Percentiles rank a stretch among this genome's conserved stretches.
These are phyloP conservation scores for Sporisorium sorghi DNA, from an alignment of 1,284 basidiomycete species.

Conservation along the genomic window DNA sequence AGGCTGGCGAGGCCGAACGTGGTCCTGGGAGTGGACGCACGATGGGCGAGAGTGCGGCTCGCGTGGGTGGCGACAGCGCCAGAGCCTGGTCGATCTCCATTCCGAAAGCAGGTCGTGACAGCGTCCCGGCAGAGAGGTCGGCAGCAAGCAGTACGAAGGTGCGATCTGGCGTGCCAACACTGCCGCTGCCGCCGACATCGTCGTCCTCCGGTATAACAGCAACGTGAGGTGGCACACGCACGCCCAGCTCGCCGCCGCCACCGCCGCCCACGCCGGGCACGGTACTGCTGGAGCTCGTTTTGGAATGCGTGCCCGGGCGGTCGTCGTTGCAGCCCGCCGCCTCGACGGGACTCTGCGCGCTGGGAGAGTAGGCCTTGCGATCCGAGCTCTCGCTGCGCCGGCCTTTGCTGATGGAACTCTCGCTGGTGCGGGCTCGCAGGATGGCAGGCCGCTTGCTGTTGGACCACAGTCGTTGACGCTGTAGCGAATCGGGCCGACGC, in stretches of 20 bases:
- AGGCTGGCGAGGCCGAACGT: conserved; percentile 41
- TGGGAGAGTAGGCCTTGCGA: conserved; percentile 22
- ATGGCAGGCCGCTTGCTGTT: conserved; percentile 37
- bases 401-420: conserved; percentile 36
- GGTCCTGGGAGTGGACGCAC: conserved; percentile 16
- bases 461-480: conserved; percentile 36
- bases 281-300: conserved; percentile 38
- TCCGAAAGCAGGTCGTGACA: conserved; percentile 1
- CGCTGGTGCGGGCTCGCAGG: conserved; percentile 34
- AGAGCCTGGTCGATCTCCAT: conserved; percentile 11
- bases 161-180: conserved; percentile 8
- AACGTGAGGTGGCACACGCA: conserved; percentile 27
- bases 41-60: conserved; percentile 6
- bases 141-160: background rate
- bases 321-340: conserved; percentile 10
- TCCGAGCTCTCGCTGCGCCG: conserved; percentile 31
- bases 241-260: conserved; percentile 16
- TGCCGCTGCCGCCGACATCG: conserved; percentile 12
- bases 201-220: conserved; percentile 42
- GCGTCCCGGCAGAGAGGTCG: background rate
- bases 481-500: conserved; percentile 26
- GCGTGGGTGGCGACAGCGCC: conserved; percentile 25
- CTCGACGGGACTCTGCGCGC: conserved; percentile 25
- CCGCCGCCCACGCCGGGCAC: too few species aligned
- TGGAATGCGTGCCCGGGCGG: conserved; percentile 28